Conservation (phyloP, 129 eudicot species). For the Oenanthe sinensis region DNA sequence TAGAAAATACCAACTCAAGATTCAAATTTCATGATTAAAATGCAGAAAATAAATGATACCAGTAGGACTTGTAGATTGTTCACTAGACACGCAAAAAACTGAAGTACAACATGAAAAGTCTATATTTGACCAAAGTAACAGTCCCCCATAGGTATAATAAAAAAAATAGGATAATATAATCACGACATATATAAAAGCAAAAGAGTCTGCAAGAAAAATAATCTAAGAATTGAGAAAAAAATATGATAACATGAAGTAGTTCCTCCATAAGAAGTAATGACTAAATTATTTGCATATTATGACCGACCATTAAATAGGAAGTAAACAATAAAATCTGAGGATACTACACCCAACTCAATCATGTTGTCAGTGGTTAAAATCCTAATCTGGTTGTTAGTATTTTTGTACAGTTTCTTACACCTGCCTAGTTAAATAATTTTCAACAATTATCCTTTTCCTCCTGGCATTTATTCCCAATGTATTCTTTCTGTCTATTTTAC, state of each 20-base stretch:
- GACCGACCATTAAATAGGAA: background rate
- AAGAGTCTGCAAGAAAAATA: background rate
- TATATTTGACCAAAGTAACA: background rate
- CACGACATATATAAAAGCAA: background rate
- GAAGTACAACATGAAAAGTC: background rate
- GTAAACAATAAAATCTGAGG: background rate
- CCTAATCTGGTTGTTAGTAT: background rate
- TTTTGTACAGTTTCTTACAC: background rate
- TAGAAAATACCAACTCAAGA: conserved; percentile 3
- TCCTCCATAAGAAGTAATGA: background rate
- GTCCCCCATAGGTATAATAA: background rate
- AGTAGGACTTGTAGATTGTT: background rate
- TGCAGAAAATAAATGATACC: background rate
- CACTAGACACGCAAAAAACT: background rate
- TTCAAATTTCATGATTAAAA: background rate
- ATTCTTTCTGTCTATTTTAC: too few relatives aligned
- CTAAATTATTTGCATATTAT: background rate
- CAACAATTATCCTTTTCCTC: too few relatives aligned
- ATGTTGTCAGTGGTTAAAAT: background rate
- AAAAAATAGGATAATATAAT: background rate
- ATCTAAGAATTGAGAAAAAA: background rate
- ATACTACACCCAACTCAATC: background rate
- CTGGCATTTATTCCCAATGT: background rate
- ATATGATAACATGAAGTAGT: background rate
- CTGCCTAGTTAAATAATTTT: background rate